Conservation (phyloP, 345 rosid genomes). For the Trapa bicornis region DNA sequence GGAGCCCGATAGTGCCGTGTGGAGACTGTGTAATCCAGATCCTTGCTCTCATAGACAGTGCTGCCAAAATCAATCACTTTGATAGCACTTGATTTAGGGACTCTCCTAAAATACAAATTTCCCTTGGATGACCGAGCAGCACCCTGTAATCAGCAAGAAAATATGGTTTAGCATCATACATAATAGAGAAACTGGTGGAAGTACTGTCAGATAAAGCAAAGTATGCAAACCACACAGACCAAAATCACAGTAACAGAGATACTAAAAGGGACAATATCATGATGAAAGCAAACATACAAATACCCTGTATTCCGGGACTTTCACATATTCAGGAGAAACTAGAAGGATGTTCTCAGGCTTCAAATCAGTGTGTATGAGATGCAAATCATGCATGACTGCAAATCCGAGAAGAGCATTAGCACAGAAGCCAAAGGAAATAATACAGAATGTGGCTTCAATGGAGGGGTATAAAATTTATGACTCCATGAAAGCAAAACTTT, state of each 20-base stretch:
- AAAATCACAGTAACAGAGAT: too few species aligned
- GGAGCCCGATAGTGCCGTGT: conserved; percentile 88
- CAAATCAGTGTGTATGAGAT: conserved; percentile 70
- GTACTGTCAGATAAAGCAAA: background rate
- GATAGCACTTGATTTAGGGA: conserved; percentile 80
- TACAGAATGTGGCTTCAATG: conserved; percentile 1
- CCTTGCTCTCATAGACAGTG: conserved; percentile 70
- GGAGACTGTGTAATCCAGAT: conserved; percentile 67
- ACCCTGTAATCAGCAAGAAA: conserved; percentile 18
- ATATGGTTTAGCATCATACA: background rate
- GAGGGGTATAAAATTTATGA: background rate
- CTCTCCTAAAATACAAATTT: conserved; percentile 39
- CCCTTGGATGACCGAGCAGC: conserved; percentile 40
- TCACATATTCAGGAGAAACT: conserved; percentile 61
- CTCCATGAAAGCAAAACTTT: background rate
- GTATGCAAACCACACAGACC: background rate
- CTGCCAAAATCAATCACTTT: conserved; percentile 93
- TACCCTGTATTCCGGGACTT: conserved; percentile 75
- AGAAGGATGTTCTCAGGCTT: conserved; percentile 82
- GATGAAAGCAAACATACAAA: conserved; percentile 1
- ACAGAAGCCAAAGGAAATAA: conserved; percentile 7
- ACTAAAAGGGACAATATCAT: background rate
- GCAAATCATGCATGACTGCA: conserved; percentile 92
- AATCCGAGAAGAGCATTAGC: conserved; percentile 5
- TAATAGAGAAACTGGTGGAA: background rate